Conservation (phyloP, 768 basidiomycete species). For the Gyrodon lividus region DNA sequence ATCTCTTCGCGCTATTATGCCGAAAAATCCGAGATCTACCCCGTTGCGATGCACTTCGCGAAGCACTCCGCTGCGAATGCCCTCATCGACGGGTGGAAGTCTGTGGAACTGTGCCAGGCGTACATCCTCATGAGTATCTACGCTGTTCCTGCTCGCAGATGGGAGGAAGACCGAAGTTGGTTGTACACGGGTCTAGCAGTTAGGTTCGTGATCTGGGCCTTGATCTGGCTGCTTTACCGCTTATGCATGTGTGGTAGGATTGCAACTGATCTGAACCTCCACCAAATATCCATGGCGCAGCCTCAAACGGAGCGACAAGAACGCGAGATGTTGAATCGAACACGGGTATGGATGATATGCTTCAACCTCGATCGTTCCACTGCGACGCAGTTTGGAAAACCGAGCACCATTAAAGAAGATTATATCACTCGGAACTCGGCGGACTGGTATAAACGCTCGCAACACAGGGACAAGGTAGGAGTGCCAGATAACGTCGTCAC, state of each 20-base stretch:
- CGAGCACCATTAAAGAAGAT: constrained; percentile 85
- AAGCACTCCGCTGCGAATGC: constrained; percentile 80
- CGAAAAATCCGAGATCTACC: constrained; percentile 81
- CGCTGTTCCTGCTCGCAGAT: constrained; percentile 73
- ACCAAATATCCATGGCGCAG: constrained; percentile 59
- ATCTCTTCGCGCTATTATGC: constrained; percentile 79
- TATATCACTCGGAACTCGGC: constrained; percentile 68
- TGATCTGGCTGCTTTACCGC: neutral
- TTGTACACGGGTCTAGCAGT: constrained; percentile 86
- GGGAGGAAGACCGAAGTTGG: constrained; percentile 93
- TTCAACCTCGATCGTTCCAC: constrained; percentile 87
- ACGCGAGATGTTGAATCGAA: constrained; percentile 81
- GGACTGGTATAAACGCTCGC: constrained; percentile 74
- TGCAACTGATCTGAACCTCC: constrained; percentile 87
- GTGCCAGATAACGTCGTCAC: constrained; percentile 3
- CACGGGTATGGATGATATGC: constrained; percentile 88
- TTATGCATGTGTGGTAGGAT: constrained; percentile 43
- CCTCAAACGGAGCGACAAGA: constrained; percentile 74
- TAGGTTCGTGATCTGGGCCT: constrained; percentile 40
- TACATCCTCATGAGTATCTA: constrained; percentile 87
- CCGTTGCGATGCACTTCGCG: constrained; percentile 87
- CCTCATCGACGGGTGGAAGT: constrained; percentile 78
- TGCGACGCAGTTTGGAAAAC: constrained; percentile 87
- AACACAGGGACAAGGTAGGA: constrained; percentile 54
- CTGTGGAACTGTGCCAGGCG: constrained; percentile 87